These are phyloP conservation scores for Diaporthe sp. DNA, from an alignment of 2,329 filamentous ascomycete species.

Conservation along the genomic window DNA sequence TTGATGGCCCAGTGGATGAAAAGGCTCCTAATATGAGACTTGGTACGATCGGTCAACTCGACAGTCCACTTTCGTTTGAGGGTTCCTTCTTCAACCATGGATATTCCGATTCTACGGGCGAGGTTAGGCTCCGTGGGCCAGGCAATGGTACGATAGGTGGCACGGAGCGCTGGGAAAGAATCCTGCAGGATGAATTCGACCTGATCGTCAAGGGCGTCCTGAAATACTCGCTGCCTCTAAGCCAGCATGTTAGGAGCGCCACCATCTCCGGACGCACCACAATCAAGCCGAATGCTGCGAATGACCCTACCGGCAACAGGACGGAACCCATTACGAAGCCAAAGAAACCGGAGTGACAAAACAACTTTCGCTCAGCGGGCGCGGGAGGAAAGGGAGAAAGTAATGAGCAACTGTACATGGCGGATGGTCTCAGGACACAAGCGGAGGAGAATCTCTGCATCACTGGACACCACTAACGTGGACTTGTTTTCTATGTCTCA, in stretches of 20 bases:
- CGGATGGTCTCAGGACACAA: not conserved
- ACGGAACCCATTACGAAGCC: conserved; percentile 48
- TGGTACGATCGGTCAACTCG: conserved; percentile 88
- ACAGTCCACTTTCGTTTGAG: conserved; percentile 90
- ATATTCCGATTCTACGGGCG: conserved; percentile 80
- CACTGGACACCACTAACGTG: conserved; percentile 32
- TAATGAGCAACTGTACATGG: conserved; percentile 26
- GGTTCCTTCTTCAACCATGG: conserved; percentile 87
- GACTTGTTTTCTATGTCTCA: conserved; percentile 33
- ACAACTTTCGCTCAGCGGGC: not conserved
- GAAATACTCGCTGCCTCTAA: conserved; percentile 80
- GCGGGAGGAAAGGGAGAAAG: not conserved
- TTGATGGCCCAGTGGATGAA: conserved; percentile 68
- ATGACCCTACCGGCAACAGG: conserved; percentile 61
- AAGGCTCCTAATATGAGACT: conserved; percentile 87
- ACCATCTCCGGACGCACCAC: conserved; percentile 71
- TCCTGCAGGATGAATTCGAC: conserved; percentile 92
- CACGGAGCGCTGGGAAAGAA: conserved; percentile 88
- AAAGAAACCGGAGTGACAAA: conserved; percentile 20
- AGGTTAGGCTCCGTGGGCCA: conserved; percentile 84
- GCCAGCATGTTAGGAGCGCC: conserved; percentile 70
- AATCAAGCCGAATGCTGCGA: conserved; percentile 74
- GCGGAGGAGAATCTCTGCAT: conserved; percentile 4
- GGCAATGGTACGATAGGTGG: conserved; percentile 92
- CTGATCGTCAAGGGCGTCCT: conserved; percentile 92